Evolutionary conservation across 2,329 filamentous ascomycete genomes (phyloP).

Genomic region (Cladophialophora exuberans): DNA sequence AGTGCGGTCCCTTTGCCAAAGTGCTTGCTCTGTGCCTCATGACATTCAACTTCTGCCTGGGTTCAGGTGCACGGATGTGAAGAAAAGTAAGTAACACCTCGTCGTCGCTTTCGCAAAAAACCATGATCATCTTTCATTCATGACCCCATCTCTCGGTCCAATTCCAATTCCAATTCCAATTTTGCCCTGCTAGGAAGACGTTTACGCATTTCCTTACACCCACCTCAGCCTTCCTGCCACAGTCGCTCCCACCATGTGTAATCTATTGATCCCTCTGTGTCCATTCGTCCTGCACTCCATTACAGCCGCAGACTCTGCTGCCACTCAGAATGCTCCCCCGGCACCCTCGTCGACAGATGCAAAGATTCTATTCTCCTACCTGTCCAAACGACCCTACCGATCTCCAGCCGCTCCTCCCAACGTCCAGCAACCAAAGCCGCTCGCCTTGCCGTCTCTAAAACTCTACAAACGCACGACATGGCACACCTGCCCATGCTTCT

Average conservation of each 20-base stretch:
- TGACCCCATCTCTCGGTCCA: background rate
- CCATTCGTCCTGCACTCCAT: slow-evolving; percentile 23
- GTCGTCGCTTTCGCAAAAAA: background rate
- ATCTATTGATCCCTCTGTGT: slow-evolving; percentile 20
- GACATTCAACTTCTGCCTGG: background rate
- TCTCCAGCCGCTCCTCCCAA: background rate
- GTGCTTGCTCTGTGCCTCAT: slow-evolving; percentile 2
- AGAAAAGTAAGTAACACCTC: slow-evolving; percentile 10
- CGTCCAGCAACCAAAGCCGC: slow-evolving; percentile 5
- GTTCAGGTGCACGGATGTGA: background rate
- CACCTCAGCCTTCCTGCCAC: slow-evolving; percentile 6
- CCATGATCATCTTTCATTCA: background rate
- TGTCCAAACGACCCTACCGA: slow-evolving; percentile 18
- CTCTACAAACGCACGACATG: slow-evolving; percentile 23
- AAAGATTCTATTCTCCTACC: slow-evolving; percentile 22
- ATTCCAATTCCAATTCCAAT: background rate
- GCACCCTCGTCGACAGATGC: slow-evolving; percentile 11
- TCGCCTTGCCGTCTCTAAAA: slow-evolving; percentile 11
- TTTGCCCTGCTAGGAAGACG: background rate
- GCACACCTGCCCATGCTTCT: slow-evolving; percentile 26
- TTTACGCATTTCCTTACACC: background rate
- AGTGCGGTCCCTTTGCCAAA: slow-evolving; percentile 2
- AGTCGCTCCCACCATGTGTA: slow-evolving; percentile 13
- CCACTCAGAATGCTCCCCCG: background rate
- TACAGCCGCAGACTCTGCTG: background rate